Evolutionary conservation across 352 stramenopile genomes (phyloP).

Genomic region (Pythium insidiosum): DNA sequence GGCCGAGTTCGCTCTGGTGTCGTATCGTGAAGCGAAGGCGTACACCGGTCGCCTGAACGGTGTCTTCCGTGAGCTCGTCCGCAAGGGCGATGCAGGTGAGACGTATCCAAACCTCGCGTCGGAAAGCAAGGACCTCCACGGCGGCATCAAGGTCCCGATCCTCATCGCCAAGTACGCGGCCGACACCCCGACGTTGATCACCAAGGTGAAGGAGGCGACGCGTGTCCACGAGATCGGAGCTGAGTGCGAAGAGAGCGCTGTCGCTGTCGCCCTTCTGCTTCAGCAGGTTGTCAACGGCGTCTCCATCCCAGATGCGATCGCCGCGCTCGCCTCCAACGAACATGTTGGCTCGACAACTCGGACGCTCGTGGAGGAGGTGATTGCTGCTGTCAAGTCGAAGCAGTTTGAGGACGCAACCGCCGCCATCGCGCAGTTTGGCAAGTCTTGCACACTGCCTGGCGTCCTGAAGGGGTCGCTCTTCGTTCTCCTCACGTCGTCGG

Average conservation of each 20-base stretch:
- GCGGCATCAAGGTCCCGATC: no score
- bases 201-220: constrained; percentile 36
- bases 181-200: constrained; percentile 24
- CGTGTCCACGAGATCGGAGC: constrained; percentile 47
- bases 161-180: constrained; percentile 37
- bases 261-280: constrained; percentile 41
- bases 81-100: constrained; percentile 50
- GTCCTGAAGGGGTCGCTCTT: constrained; percentile 49
- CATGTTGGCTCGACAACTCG: constrained; percentile 23
- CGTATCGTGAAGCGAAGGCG: constrained; percentile 44
- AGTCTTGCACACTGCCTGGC: constrained; percentile 46
- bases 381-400: constrained; percentile 34
- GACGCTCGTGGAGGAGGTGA: constrained; percentile 27
- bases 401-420: constrained; percentile 31
- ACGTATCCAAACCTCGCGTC: constrained; percentile 43
- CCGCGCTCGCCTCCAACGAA: constrained; percentile 24
- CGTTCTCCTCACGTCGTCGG: constrained; percentile 37
- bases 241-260: constrained; percentile 36
- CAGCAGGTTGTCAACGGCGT: constrained; percentile 34
- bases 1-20: constrained; percentile 29
- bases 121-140: constrained; percentile 47
- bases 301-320: constrained; percentile 25
- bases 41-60: constrained; percentile 55
- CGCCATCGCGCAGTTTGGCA: constrained; percentile 43
- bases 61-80: constrained; percentile 60